These are phyloP conservation scores for Firmiana major DNA, from an alignment of 345 rosid species.

Conservation along the genomic window DNA sequence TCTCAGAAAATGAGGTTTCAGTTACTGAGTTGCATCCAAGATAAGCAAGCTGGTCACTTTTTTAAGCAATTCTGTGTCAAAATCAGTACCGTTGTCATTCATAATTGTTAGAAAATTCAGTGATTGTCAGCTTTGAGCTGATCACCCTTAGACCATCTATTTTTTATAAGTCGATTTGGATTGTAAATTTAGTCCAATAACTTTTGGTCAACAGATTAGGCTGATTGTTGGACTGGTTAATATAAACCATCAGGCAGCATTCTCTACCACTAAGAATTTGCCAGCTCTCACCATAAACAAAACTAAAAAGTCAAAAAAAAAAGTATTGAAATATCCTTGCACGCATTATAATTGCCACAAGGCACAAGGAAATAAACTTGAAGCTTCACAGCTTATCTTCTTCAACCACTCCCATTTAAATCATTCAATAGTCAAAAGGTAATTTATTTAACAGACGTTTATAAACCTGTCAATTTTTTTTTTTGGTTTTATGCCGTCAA, in stretches of 20 bases:
- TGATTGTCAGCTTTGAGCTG: neutral
- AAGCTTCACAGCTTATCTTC: neutral
- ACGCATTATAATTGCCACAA: neutral
- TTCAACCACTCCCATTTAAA: constrained; percentile 7
- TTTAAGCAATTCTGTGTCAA: neutral
- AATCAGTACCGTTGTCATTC: neutral
- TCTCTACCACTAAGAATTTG: neutral
- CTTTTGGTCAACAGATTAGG: no score
- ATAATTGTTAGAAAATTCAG: neutral
- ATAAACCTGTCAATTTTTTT: neutral
- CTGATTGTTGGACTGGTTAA: no score
- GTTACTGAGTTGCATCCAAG: constrained; percentile 40
- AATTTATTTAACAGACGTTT: no score
- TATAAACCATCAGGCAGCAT: neutral
- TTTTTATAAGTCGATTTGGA: no score
- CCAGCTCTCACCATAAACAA: neutral
- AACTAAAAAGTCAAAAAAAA: neutral
- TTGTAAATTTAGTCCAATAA: no score
- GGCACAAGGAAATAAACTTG: neutral
- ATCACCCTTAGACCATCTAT: neutral
- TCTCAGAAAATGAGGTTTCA: constrained; percentile 34
- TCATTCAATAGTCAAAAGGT: no score
- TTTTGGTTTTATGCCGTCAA: no score
- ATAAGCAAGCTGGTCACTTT: neutral
- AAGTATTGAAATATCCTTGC: neutral